Base-by-base conservation (phyloP, 192 early-diverging fungal genomes). In the Podila clonocystis region DNA sequence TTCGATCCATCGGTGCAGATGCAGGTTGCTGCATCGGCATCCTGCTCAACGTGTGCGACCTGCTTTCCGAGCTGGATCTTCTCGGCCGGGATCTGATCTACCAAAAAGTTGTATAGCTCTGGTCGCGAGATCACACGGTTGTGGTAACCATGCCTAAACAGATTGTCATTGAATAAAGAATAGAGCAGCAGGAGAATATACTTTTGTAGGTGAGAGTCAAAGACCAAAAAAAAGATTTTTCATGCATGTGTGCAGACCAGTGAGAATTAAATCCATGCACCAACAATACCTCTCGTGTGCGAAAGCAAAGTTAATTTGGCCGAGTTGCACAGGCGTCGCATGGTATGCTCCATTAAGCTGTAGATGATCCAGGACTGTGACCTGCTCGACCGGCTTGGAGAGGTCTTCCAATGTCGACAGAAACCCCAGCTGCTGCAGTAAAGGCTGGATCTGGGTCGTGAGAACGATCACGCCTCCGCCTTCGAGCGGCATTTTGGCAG, bases 1-100 rank as follows among this genome's bases (percentile, higher is more conserved):
- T 66, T 80, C 19, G 77, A 68, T 61, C 73, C 77, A 29, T 80
- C 70, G 66, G 68, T 64, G 59, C 70, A 73, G 33, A 70, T 73
- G 13, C 41, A 45, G 3, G 41, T 45, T 2, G 41, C 41, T 17
- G 41, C 41, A 15, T 45, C 41, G 41, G 13, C 41, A 45, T 45
- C 41, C 15, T 17, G 38, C 68, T 70, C 29, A 50, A 65, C n/a
- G 68, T 70, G 0, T 68, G 66, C 12, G 60, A 59, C 22, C 34
- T 34, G 30, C 65, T 73, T 48, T 69, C 77, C 20, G 29, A 63
- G 34, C 64, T 80, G 52, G 9, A 79, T 19, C 36, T 79, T 79
- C 13, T 58, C 41, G 0, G 29, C 13, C 15, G 76, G 76, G 57
- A 79, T 49, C 13, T 63, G 64, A 41, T 67, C 69, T 17, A 72